Conservation (phyloP, 2,329 filamentous ascomycete species). For the Blastomyces parvus region DNA sequence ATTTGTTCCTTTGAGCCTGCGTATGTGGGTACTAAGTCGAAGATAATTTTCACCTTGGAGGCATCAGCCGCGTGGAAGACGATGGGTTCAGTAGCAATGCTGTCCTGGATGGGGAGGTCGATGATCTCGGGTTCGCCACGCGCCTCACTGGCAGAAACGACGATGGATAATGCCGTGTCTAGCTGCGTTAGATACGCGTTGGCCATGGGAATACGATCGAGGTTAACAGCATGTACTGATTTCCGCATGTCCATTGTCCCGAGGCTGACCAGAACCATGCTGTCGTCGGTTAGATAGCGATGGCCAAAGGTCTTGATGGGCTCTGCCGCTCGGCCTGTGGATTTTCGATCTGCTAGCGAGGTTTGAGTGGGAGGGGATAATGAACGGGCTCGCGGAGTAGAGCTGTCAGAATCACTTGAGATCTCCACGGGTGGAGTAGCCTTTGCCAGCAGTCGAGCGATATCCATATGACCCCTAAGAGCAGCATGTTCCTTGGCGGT, state of each 20-base stretch:
- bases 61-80: slow-evolving; percentile 74
- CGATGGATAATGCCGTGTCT: slow-evolving; percentile 85
- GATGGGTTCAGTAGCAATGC: slow-evolving; percentile 86
- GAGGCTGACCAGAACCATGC: slow-evolving; percentile 82
- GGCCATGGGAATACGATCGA: slow-evolving; percentile 78
- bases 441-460: slow-evolving; percentile 59
- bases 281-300: slow-evolving; percentile 80
- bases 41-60: slow-evolving; percentile 75
- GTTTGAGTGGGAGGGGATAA: slow-evolving; percentile 30
- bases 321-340: slow-evolving; percentile 50
- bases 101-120: slow-evolving; percentile 87
- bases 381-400: slow-evolving; percentile 26
- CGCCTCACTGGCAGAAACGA: slow-evolving; percentile 77
- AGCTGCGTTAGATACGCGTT: slow-evolving; percentile 88
- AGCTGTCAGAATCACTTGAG: slow-evolving; percentile 19
- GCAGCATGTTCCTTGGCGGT: slow-evolving; percentile 88
- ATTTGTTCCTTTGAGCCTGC: slow-evolving; percentile 70
- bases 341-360: slow-evolving; percentile 37
- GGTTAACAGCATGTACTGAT: slow-evolving; percentile 64
- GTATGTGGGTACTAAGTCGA: slow-evolving; percentile 93
- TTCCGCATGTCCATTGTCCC: slow-evolving; percentile 93
- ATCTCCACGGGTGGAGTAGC: slow-evolving; percentile 35
- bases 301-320: slow-evolving; percentile 94
- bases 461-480: slow-evolving; percentile 73
- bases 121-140: slow-evolving; percentile 79